A percentile compares a stretch with the other conserved stretches of the same genome.
phyloP scores from a whole-genome alignment of 148 eudicot genomes.

The Arbutus unedo region DNA sequence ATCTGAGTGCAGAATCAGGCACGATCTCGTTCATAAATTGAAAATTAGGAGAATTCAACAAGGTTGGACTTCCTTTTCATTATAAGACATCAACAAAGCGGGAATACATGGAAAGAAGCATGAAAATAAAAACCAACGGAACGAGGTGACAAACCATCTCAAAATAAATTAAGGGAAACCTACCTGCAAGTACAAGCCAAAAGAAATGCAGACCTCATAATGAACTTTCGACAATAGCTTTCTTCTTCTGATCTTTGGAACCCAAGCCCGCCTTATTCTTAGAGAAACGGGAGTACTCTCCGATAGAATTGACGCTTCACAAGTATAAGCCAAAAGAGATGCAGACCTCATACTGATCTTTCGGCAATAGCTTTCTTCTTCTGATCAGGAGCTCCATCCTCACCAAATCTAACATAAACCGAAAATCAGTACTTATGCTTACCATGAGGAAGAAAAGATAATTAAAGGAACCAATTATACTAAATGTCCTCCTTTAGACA shows the following conservation, averaged over 20 bases:
- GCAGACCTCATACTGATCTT: neutral
- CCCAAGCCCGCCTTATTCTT: too few species aligned
- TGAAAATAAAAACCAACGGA: neutral
- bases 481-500: neutral
- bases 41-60: neutral
- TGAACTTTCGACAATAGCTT: neutral
- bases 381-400: slow-evolving; percentile 4
- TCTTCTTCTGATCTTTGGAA: too few species aligned
- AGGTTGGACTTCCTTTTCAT: neutral
- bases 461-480: neutral
- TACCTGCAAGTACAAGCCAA: neutral
- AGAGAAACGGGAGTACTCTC: too few species aligned
- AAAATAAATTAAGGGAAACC: neutral
- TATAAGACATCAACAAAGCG: neutral
- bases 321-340: neutral
- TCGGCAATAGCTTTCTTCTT: slow-evolving; percentile 2
- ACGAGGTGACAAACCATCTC: neutral
- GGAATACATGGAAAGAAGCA: neutral
- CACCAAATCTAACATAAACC: neutral
- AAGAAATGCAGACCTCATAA: neutral
- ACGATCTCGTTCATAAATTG: neutral
- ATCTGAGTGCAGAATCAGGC: neutral
- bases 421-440: neutral
- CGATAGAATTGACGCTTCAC: too few species aligned
- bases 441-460: neutral